These are phyloP conservation scores for Schizochytrium sp. DNA, from an alignment of 108 stramenopile genomes.

Conservation along the genomic window DNA sequence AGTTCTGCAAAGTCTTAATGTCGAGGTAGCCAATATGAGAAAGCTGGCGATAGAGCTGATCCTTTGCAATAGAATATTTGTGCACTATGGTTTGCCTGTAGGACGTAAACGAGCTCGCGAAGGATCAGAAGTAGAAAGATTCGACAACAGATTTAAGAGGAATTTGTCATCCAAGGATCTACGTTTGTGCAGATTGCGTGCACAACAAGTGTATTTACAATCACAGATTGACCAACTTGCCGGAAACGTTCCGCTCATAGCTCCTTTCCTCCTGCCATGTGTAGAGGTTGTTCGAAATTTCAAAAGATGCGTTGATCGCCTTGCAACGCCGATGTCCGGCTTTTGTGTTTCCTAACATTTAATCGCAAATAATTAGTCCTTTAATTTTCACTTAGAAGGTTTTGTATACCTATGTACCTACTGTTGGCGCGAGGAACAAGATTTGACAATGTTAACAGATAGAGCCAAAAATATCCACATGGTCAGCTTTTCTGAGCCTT, in stretches of 20 bases:
- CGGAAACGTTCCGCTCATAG: neutral
- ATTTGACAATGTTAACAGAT: too few species aligned
- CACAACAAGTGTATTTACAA: neutral
- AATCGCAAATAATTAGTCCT: too few species aligned
- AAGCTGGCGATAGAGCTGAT: neutral
- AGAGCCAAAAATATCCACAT: too few species aligned
- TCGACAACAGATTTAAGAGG: neutral
- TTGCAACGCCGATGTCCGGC: neutral
- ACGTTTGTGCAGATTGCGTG: neutral
- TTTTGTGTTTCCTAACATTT: too few species aligned
- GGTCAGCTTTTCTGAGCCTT: too few species aligned
- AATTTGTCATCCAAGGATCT: neutral
- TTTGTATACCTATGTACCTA: too few species aligned
- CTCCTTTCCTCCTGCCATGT: neutral
- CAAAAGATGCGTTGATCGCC: neutral
- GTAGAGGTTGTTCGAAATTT: neutral
- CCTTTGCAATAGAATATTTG: neutral
- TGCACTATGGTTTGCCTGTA: conserved; percentile 1
- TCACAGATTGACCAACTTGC: neutral
- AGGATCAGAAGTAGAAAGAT: neutral
- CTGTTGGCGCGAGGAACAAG: too few species aligned
- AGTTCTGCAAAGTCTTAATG: neutral
- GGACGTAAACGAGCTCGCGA: neutral
- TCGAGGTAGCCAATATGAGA: neutral
- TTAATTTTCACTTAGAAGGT: too few species aligned